Percentiles rank a stretch among this genome's conserved stretches.
Conservation (phyloP, 208 protist species). For the Strigomonas oncopelti region DNA sequence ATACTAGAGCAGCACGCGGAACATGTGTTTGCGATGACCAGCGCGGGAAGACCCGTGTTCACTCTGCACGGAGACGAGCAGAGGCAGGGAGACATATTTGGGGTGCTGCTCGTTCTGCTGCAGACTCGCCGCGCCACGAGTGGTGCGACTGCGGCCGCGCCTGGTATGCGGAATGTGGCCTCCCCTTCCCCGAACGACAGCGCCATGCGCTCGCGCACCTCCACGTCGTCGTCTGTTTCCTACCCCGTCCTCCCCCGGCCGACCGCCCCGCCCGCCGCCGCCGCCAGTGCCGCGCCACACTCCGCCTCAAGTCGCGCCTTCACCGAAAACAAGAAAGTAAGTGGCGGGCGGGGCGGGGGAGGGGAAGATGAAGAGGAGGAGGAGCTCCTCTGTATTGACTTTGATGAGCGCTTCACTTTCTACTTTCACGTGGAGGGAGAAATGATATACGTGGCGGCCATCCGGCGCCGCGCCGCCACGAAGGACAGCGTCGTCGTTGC, state of each 20-base stretch:
- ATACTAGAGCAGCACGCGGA: conserved; percentile 42
- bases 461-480: background rate
- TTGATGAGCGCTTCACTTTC: background rate
- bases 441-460: conserved; percentile 4
- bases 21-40: conserved; percentile 85
- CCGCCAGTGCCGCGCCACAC: too few species aligned
- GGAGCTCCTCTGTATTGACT: background rate
- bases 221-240: conserved; percentile 18
- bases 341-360: background rate
- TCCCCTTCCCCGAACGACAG: too few species aligned
- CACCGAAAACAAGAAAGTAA: background rate
- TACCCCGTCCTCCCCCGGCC: background rate
- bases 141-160: background rate
- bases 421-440: conserved; percentile 8
- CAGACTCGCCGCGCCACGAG: conserved; percentile 19
- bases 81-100: conserved; percentile 56
- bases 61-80: conserved; percentile 56
- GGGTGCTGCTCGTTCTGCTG: conserved; percentile 68
- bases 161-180: too few species aligned
- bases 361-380: background rate
- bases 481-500: background rate
- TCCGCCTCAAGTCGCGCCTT: background rate
- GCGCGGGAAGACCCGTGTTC: conserved; percentile 84
- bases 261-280: too few species aligned
- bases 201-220: conserved; percentile 15